Conservation (phyloP, 192 early-diverging fungal species). For the Coemansia sp. region DNA sequence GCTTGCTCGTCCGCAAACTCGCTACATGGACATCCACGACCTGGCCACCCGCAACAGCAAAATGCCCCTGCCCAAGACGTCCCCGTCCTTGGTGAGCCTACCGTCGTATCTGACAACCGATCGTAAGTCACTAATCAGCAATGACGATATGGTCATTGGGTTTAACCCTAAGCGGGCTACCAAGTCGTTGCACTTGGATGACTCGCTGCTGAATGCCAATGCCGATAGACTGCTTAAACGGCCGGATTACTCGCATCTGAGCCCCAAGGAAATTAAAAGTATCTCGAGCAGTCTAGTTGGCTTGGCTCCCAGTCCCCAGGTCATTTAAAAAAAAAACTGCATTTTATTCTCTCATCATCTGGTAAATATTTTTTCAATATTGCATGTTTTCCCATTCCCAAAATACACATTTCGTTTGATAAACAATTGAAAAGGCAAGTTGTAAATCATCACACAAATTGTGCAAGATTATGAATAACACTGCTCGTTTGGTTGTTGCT, state of each 20-base stretch:
- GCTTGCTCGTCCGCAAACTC: conserved; percentile 5
- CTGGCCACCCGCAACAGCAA: conserved; percentile 45
- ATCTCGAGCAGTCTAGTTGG: conserved; percentile 21
- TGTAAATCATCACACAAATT: background rate
- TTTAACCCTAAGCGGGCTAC: conserved; percentile 2
- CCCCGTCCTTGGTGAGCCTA: conserved; percentile 1
- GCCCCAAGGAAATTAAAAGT: background rate
- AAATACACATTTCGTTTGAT: no score
- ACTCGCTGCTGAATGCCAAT: background rate
- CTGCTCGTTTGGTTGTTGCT: conserved; percentile 1
- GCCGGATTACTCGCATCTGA: conserved; percentile 25
- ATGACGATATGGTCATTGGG: conserved; percentile 4
- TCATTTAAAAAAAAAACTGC: conserved; percentile 5
- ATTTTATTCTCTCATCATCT: background rate
- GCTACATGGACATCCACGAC: conserved; percentile 29
- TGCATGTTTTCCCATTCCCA: no score
- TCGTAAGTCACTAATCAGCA: background rate
- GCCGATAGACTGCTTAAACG: conserved; percentile 18
- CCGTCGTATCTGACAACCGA: conserved; percentile 3
- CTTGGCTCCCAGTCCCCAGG: conserved; percentile 23
- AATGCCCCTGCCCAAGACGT: conserved; percentile 7
- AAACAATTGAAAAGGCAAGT: no score
- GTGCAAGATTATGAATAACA: background rate
- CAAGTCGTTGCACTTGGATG: conserved; percentile 9
- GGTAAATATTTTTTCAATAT: no score